These are phyloP conservation scores for Suillus ampliporus DNA, from an alignment of 768 basidiomycete species.

Conservation along the genomic window DNA sequence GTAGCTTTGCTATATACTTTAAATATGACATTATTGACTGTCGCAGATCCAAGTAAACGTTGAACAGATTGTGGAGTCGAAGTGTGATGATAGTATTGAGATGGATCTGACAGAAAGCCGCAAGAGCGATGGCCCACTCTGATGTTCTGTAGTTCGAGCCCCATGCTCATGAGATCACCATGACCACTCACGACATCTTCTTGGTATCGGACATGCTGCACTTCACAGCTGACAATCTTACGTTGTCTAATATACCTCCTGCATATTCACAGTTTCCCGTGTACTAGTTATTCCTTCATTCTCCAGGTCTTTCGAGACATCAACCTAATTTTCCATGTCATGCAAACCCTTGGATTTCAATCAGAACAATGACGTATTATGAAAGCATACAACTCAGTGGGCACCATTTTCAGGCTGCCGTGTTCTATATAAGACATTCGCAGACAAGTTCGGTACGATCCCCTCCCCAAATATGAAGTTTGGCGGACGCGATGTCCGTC, in stretches of 20 bases:
- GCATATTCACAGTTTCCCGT: no score
- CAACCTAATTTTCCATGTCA: background rate
- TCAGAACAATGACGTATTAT: background rate
- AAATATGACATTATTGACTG: background rate
- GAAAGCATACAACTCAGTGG: background rate
- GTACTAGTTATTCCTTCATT: background rate
- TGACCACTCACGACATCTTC: background rate
- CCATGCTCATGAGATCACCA: background rate
- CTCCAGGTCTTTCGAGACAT: background rate
- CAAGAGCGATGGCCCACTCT: background rate
- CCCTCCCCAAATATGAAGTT: conserved; percentile 7
- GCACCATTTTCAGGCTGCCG: background rate
- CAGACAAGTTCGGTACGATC: background rate
- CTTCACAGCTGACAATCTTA: no score
- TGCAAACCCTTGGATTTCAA: background rate
- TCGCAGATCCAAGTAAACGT: conserved; percentile 26
- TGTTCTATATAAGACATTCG: background rate
- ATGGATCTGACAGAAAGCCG: background rate
- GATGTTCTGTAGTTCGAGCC: background rate
- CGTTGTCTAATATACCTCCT: background rate
- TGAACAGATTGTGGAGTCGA: conserved; percentile 22
- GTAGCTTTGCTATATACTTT: background rate
- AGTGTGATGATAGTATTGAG: conserved; percentile 14
- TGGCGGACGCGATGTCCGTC: background rate
- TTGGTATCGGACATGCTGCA: background rate